Conservation (phyloP, 2,329 filamentous ascomycete genomes). For the Aspergillus calidoustus region DNA sequence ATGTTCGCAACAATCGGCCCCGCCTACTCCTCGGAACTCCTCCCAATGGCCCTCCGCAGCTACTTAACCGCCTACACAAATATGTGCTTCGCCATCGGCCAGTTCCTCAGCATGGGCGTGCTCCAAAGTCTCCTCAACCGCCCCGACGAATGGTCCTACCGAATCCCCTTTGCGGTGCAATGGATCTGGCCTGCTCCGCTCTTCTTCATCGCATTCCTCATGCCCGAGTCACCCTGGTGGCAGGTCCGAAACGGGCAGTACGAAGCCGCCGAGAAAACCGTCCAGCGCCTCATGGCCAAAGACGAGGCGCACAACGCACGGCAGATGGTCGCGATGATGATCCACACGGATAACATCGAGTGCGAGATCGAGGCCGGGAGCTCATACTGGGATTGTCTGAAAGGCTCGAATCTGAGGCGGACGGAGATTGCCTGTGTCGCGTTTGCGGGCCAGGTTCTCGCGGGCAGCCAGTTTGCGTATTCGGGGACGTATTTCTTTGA, state of each 20-base stretch:
- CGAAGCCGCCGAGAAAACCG: slow-evolving; percentile 47
- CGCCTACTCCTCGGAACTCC: slow-evolving; percentile 58
- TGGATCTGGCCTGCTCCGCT: slow-evolving; percentile 58
- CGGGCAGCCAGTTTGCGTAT: slow-evolving; percentile 35
- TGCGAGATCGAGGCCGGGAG: slow-evolving; percentile 22
- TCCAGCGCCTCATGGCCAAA: slow-evolving; percentile 43
- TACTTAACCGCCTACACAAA: slow-evolving; percentile 62
- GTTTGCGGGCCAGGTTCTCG: slow-evolving; percentile 40
- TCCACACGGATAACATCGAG: slow-evolving; percentile 57
- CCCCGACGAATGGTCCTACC: slow-evolving; percentile 54
- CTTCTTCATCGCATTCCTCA: slow-evolving; percentile 48
- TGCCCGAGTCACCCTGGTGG: slow-evolving; percentile 59
- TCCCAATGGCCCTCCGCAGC: slow-evolving; percentile 51
- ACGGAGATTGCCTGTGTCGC: slow-evolving; percentile 47
- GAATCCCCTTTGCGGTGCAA: slow-evolving; percentile 57
- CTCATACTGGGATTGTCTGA: slow-evolving; percentile 37
- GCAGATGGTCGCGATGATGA: slow-evolving; percentile 59
- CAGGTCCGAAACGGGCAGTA: slow-evolving; percentile 49
- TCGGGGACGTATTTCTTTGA: slow-evolving; percentile 42
- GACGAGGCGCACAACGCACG: slow-evolving; percentile 43
- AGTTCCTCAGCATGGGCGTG: slow-evolving; percentile 57
- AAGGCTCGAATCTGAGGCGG: slow-evolving; percentile 39
- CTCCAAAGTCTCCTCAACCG: slow-evolving; percentile 46
- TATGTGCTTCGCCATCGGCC: slow-evolving; percentile 62
- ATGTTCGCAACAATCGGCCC: slow-evolving; percentile 59